phyloP scores from a whole-genome alignment of 2,329 filamentous ascomycete genomes.

The Arthroderma sp. region DNA sequence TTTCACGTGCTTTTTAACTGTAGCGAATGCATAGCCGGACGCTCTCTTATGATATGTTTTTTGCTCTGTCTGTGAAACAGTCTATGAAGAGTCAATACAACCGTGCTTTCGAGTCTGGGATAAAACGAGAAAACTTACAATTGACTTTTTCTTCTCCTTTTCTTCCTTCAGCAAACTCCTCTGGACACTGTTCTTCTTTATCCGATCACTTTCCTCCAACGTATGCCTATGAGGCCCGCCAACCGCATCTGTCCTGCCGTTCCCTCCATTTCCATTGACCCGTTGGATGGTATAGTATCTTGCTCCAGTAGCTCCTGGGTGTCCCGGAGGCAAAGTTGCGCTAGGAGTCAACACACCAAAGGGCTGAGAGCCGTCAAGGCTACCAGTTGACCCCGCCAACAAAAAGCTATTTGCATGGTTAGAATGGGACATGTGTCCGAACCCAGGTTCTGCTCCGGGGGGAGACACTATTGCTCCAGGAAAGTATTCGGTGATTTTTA shows the following conservation, averaged over 20 bases:
- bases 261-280: constrained; percentile 63
- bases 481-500: constrained; percentile 72
- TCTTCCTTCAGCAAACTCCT: constrained; percentile 51
- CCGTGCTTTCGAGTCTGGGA: neutral
- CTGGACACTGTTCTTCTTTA: constrained; percentile 69
- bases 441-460: constrained; percentile 19
- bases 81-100: neutral
- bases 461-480: constrained; percentile 33
- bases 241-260: constrained; percentile 57
- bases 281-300: constrained; percentile 63
- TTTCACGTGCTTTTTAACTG: constrained; percentile 55
- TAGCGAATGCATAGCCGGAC: constrained; percentile 55
- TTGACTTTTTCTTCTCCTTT: constrained; percentile 49
- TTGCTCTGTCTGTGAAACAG: constrained; percentile 31
- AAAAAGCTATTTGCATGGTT: constrained; percentile 6
- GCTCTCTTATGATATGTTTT: constrained; percentile 61
- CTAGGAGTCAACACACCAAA: constrained; percentile 34
- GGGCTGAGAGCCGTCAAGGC: constrained; percentile 16
- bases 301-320: constrained; percentile 38
- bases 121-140: constrained; percentile 30
- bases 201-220: constrained; percentile 59
- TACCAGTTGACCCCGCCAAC: constrained; percentile 15
- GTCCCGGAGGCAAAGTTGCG: constrained; percentile 26
- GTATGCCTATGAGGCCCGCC: constrained; percentile 62
- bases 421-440: constrained; percentile 13